These are phyloP conservation scores for Pestalotiopsis sp. DNA, from an alignment of 2,329 filamentous ascomycete species.

Conservation along the genomic window DNA sequence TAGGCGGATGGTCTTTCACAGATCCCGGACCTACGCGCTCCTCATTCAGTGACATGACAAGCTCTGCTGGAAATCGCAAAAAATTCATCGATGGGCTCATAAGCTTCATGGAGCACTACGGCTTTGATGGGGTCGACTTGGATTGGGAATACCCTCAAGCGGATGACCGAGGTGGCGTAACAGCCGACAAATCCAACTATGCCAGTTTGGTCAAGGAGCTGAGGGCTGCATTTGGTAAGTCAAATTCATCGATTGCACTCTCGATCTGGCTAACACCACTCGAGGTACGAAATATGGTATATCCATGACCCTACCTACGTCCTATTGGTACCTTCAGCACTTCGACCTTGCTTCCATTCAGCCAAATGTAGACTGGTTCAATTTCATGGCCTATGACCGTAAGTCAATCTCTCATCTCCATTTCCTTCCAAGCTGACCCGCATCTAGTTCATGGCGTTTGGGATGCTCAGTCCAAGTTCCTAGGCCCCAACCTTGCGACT, in stretches of 20 bases:
- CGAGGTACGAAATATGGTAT: constrained; percentile 19
- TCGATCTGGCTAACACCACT: neutral
- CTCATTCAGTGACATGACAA: constrained; percentile 13
- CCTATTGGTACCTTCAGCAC: constrained; percentile 31
- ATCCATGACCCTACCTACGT: constrained; percentile 28
- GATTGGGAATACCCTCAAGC: constrained; percentile 45
- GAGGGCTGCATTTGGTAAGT: constrained; percentile 1
- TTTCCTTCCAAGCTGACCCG: neutral
- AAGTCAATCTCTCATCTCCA: neutral
- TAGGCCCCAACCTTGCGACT: constrained; percentile 24
- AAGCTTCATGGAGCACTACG: constrained; percentile 40
- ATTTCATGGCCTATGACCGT: constrained; percentile 48
- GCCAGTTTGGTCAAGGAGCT: constrained; percentile 20
- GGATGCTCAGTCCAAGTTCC: constrained; percentile 23
- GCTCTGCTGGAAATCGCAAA: constrained; percentile 6
- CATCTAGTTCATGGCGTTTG: constrained; percentile 26
- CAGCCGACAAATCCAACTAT: constrained; percentile 38
- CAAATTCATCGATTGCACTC: neutral
- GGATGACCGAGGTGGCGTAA: constrained; percentile 38
- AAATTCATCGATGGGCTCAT: constrained; percentile 40
- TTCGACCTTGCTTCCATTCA: constrained; percentile 28
- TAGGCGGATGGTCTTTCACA: constrained; percentile 11
- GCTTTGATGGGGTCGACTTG: constrained; percentile 47
- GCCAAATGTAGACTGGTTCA: constrained; percentile 41
- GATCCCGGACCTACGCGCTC: constrained; percentile 1